Evolutionary conservation across 2,329 filamentous ascomycete species (phyloP).

Genomic region (Bertia moriformis): DNA sequence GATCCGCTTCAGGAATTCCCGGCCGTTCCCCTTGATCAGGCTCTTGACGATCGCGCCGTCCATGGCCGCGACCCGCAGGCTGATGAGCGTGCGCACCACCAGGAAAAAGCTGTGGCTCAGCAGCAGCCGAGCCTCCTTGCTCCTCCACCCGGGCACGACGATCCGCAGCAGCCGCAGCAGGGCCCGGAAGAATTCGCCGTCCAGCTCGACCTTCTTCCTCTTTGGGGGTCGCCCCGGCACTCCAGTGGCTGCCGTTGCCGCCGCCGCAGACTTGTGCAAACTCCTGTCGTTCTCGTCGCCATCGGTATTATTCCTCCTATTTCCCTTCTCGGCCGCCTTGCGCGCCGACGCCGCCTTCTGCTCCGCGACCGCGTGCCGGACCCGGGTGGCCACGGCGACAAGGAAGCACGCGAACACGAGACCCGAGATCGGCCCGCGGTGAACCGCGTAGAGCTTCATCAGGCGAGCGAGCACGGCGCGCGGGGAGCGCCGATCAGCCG

Average conservation of each 20-base stretch:
- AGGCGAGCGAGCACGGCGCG: constrained; percentile 51
- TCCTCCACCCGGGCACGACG: constrained; percentile 51
- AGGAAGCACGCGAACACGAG: constrained; percentile 72
- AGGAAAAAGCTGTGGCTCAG: constrained; percentile 54
- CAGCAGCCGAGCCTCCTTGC: constrained; percentile 48
- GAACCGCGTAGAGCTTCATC: constrained; percentile 58
- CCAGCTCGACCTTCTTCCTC: constrained; percentile 77
- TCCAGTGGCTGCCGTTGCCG: constrained; percentile 15
- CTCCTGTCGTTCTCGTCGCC: too few species aligned
- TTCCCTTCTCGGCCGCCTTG: constrained; percentile 15
- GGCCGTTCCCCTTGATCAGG: constrained; percentile 50
- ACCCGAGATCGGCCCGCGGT: constrained; percentile 71
- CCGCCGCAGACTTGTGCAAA: constrained; percentile 11
- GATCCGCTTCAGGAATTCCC: constrained; percentile 46
- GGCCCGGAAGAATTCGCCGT: constrained; percentile 61
- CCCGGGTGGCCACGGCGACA: constrained; percentile 67
- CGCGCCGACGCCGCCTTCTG: constrained; percentile 72
- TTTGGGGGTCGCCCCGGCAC: too few species aligned
- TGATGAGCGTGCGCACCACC: constrained; percentile 50
- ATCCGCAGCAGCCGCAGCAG: constrained; percentile 27
- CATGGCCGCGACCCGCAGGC: constrained; percentile 54
- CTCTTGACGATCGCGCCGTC: constrained; percentile 52
- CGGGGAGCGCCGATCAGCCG: too few species aligned
- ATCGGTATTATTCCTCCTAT: constrained; percentile 13
- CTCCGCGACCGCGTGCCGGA: constrained; percentile 80